Base-by-base conservation (phyloP, 148 eudicot genomes). In the Rhododendron vialii region DNA sequence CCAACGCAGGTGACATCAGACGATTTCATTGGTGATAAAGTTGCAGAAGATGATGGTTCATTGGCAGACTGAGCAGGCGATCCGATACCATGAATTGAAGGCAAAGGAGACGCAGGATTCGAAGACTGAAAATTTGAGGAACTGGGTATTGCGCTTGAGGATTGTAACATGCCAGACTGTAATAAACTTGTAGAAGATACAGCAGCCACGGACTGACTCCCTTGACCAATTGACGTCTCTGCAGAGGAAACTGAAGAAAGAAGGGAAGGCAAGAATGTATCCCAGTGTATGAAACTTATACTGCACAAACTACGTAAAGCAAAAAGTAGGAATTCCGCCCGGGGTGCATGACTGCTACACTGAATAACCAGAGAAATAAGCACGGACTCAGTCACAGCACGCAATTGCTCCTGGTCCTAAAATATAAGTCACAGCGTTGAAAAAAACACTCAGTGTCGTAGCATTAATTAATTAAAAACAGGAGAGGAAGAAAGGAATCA, bases 281-380 rank as follows among this genome's bases (percentile, higher is more conserved):
- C 99, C 96, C 98, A 95, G 35, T 92, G 92, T 88, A 97, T 92
- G 90, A 86, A 92, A 76, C 92, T 94, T 86, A 93, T 91, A 85
- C 87, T 91, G 86, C 91, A 93, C 90, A 97, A 89, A 89, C 93
- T 94, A 88, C 95, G 92, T 61, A 97, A 85, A 83, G 98, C 95
- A 93, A 94, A 97, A 57, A 94, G 91, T 83, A 97, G 90, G 90
- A 97, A 97, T 47, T 97, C 98, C n/a, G 98, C 99, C 83, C 96
- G 90, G 82, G 98, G 98, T 55, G 96, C 92, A 90, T 97, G 99
- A 83, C 90, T 86, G 85, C 96, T 94, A 87, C 98, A 97, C 85
- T 95, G 95, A 87, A 95, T 88, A 89, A 94, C 96, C 88, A 95
- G 91, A 90, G 98, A 90, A 82, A 94, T 93, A 26, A 95, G 90